A percentile compares a stretch with the other conserved stretches of the same genome.
phyloP scores from a whole-genome alignment of 2,329 filamentous ascomycete species.

The Xenoacremonium recifei region DNA sequence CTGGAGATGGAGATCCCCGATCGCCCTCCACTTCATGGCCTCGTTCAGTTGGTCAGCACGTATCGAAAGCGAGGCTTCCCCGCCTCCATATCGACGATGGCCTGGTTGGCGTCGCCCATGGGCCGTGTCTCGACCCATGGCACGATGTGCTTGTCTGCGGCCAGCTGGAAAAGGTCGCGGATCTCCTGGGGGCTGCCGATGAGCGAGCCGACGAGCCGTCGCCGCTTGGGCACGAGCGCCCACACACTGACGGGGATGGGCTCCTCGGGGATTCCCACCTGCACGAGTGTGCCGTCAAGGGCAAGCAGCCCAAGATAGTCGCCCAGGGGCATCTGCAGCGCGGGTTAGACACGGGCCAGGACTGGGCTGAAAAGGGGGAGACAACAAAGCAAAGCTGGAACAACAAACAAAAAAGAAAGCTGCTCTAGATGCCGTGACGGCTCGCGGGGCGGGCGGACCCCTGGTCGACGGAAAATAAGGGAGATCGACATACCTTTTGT shows the following conservation, averaged over 20 bases:
- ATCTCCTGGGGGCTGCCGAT: slow-evolving; percentile 56
- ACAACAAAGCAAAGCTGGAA: neutral
- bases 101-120: slow-evolving; percentile 54
- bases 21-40: neutral
- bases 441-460: no score
- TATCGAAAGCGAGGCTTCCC: slow-evolving; percentile 50
- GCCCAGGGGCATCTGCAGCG: slow-evolving; percentile 16
- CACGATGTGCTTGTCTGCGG: slow-evolving; percentile 52
- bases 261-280: slow-evolving; percentile 55
- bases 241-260: slow-evolving; percentile 16
- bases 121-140: slow-evolving; percentile 54
- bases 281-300: slow-evolving; percentile 56
- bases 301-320: slow-evolving; percentile 35
- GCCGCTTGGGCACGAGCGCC: slow-evolving; percentile 11
- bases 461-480: neutral
- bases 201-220: slow-evolving; percentile 30
- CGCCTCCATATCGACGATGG: slow-evolving; percentile 52
- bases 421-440: no score
- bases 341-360: neutral
- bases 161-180: slow-evolving; percentile 56
- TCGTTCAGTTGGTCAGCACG: slow-evolving; percentile 40
- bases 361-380: neutral
- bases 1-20: neutral
- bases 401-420: no score
- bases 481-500: slow-evolving; percentile 23